Percentiles rank a stretch among this genome's conserved stretches.
These are phyloP conservation scores for Coprinopsis marcescibilis DNA, from an alignment of 768 basidiomycete genomes.

Conservation along the genomic window DNA sequence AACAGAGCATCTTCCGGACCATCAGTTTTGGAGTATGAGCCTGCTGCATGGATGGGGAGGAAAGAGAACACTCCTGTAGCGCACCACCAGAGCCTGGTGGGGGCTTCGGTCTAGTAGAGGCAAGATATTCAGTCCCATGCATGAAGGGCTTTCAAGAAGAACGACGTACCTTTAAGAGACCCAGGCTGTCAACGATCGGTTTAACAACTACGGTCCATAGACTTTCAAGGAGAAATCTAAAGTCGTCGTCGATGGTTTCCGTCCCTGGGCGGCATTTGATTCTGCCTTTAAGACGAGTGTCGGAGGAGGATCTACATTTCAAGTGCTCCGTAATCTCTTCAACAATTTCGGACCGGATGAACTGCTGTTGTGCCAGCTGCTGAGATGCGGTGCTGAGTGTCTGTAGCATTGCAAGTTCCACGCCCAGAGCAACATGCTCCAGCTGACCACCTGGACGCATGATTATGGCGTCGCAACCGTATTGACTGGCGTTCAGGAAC, in stretches of 20 bases:
- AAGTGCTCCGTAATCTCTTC: neutral
- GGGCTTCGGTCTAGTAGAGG: neutral
- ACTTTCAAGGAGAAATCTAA: neutral
- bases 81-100: neutral
- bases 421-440: too few species aligned
- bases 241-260: neutral
- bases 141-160: neutral
- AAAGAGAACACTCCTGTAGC: neutral
- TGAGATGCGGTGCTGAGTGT: too few species aligned
- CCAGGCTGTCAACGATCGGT: neutral
- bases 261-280: neutral
- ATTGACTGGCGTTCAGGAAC: neutral
- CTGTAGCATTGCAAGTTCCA: too few species aligned
- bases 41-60: slow-evolving; percentile 2
- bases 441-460: too few species aligned
- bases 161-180: neutral
- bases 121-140: neutral
- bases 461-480: neutral
- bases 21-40: neutral
- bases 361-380: too few species aligned
- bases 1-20: neutral
- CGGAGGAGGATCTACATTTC: neutral
- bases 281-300: neutral
- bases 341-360: too few species aligned
- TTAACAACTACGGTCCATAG: neutral